Percentiles rank a stretch among this genome's conserved stretches.
Conservation (phyloP, 2,329 filamentous ascomycete genomes). For the Fusarium sacchari region DNA sequence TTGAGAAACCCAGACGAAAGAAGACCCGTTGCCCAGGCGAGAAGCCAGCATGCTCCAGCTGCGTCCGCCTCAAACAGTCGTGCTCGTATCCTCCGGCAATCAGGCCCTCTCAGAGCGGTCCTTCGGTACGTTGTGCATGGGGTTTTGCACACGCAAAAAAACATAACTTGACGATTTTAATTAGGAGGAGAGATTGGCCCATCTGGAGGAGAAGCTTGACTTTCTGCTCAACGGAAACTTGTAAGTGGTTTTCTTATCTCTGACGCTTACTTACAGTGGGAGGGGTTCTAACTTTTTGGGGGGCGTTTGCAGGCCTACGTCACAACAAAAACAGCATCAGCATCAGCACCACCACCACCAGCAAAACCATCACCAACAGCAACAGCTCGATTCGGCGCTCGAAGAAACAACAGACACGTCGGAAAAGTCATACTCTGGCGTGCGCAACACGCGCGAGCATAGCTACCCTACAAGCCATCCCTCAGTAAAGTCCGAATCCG, state of each 20-base stretch:
- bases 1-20: conserved; percentile 50
- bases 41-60: conserved; percentile 62
- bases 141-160: not conserved
- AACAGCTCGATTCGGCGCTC: conserved; percentile 40
- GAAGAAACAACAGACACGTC: conserved; percentile 48
- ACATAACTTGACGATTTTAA: conserved; percentile 32
- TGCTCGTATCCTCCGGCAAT: conserved; percentile 56
- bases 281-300: conserved; percentile 42
- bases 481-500: conserved; percentile 43
- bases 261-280: conserved; percentile 12
- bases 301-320: conserved; percentile 42
- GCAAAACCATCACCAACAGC: conserved; percentile 6
- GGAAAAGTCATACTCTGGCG: conserved; percentile 50
- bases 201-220: conserved; percentile 63
- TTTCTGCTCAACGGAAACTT: conserved; percentile 57
- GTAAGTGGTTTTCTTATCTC: conserved; percentile 30
- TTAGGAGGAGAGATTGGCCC: conserved; percentile 61
- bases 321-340: conserved; percentile 29
- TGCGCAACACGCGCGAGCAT: conserved; percentile 41
- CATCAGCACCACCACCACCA: conserved; percentile 16
- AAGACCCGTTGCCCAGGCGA: conserved; percentile 64
- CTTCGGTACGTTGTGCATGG: conserved; percentile 53
- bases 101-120: conserved; percentile 52
- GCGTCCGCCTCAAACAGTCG: conserved; percentile 58
- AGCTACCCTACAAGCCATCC: conserved; percentile 38